phyloP scores from a whole-genome alignment of 2,329 filamentous ascomycete genomes.

The Myriosclerotinia curreyana region DNA sequence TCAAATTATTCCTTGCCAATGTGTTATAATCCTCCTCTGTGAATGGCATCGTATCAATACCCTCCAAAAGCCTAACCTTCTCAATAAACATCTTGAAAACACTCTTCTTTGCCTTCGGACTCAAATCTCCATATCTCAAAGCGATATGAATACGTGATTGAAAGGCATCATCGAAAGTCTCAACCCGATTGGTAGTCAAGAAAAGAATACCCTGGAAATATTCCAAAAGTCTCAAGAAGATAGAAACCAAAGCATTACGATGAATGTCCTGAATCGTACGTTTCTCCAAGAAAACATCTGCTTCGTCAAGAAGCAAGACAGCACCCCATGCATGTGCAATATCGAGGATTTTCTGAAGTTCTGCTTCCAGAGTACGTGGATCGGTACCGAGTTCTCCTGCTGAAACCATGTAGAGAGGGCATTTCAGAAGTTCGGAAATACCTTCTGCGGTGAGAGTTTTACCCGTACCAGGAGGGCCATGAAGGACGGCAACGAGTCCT shows the following conservation, averaged over 20 bases:
- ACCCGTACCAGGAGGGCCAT: slow-evolving; percentile 82
- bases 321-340: slow-evolving; percentile 85
- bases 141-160: slow-evolving; percentile 85
- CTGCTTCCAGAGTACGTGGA: slow-evolving; percentile 66
- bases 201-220: slow-evolving; percentile 93
- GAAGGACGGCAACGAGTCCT: slow-evolving; percentile 76
- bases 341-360: slow-evolving; percentile 80
- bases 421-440: slow-evolving; percentile 77
- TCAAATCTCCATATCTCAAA: slow-evolving; percentile 73
- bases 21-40: slow-evolving; percentile 63
- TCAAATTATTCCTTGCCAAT: slow-evolving; percentile 66
- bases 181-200: slow-evolving; percentile 82
- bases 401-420: slow-evolving; percentile 79
- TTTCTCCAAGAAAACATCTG: slow-evolving; percentile 80
- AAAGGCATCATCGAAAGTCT: slow-evolving; percentile 89
- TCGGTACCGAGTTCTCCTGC: slow-evolving; percentile 81
- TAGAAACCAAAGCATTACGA: slow-evolving; percentile 79
- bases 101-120: slow-evolving; percentile 66
- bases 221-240: slow-evolving; percentile 82
- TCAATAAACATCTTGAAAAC: slow-evolving; percentile 85
- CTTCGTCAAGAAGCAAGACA: slow-evolving; percentile 80
- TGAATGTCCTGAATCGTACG: slow-evolving; percentile 80
- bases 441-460: slow-evolving; percentile 87
- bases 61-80: slow-evolving; percentile 64
- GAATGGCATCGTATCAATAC: slow-evolving; percentile 58